These are phyloP conservation scores for Themeda triandra DNA, from an alignment of 176 grass and related monocot species.

Conservation along the genomic window DNA sequence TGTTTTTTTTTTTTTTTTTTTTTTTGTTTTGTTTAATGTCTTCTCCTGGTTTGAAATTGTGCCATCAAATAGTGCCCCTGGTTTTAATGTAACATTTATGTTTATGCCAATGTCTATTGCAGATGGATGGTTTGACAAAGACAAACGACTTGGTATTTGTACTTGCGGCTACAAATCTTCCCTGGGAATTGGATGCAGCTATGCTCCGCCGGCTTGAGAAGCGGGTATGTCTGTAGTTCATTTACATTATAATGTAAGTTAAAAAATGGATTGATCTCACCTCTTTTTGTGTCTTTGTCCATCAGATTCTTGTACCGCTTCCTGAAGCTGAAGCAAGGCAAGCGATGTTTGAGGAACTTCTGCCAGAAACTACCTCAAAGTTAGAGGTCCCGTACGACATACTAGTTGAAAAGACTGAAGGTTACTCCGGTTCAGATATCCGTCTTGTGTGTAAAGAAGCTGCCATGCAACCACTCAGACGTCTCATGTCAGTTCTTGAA, in stretches of 20 bases:
- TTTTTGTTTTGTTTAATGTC: too few species aligned
- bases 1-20: too few species aligned
- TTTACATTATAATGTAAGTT: constrained; percentile 9
- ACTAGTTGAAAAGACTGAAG: constrained; percentile 78
- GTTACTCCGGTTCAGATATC: constrained; percentile 94
- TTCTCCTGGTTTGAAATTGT: not conserved
- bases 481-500: constrained; percentile 78
- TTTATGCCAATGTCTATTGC: constrained; percentile 38
- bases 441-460: constrained; percentile 94
- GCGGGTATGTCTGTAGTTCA: constrained; percentile 24
- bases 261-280: not conserved
- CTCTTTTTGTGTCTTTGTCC: not conserved
- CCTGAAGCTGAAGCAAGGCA: constrained; percentile 89
- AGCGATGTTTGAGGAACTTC: constrained; percentile 81
- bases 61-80: not conserved
- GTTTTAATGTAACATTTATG: constrained; percentile 4
- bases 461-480: constrained; percentile 88
- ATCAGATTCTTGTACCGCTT: constrained; percentile 90
- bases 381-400: constrained; percentile 58
- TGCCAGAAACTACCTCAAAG: constrained; percentile 47
- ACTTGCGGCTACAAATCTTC: constrained; percentile 92
- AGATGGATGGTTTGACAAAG: constrained; percentile 99
- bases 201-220: constrained; percentile 96
- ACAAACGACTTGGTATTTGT: constrained; percentile 93
- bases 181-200: constrained; percentile 92